phyloP scores from a whole-genome alignment of 805 yeast species.

The Pichia cabralensis region DNA sequence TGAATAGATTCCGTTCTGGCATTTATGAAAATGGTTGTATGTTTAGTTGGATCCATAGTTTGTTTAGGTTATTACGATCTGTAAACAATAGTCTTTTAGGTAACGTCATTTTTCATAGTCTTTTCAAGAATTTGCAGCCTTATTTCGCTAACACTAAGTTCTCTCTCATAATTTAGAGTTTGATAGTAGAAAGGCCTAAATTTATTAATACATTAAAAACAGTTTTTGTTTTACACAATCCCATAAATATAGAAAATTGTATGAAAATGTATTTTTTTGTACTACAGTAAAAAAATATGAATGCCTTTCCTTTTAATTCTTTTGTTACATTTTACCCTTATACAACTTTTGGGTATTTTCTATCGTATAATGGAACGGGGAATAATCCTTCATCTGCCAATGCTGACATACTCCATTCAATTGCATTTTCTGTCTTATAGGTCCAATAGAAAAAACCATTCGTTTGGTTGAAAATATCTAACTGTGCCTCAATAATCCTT shows the following conservation, averaged over 20 bases:
- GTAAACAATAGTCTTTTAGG: slow-evolving; percentile 4
- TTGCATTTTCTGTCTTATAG: slow-evolving; percentile 54
- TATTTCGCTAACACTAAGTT: slow-evolving; percentile 31
- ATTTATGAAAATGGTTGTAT: neutral
- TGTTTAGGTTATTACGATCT: neutral
- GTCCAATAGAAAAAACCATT: slow-evolving; percentile 69
- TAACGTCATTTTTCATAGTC: too few relatives aligned
- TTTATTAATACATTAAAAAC: too few relatives aligned
- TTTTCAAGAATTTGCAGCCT: slow-evolving; percentile 26
- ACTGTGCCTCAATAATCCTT: slow-evolving; percentile 49
- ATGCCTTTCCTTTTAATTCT: neutral
- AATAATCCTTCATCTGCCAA: slow-evolving; percentile 41
- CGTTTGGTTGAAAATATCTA: slow-evolving; percentile 37
- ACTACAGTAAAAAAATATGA: too few relatives aligned
- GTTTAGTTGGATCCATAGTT: neutral
- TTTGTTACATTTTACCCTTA: neutral
- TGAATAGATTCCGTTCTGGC: neutral
- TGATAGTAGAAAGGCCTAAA: slow-evolving; percentile 31
- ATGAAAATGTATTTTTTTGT: too few relatives aligned
- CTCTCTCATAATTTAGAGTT: slow-evolving; percentile 27
- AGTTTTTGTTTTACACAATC: neutral
- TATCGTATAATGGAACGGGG: slow-evolving; percentile 54
- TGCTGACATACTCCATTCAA: slow-evolving; percentile 56
- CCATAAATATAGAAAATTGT: too few relatives aligned
- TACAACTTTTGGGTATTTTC: slow-evolving; percentile 60